phyloP scores from a whole-genome alignment of 495 filamentous ascomycete species.

The Ascodesmis nigricans region DNA sequence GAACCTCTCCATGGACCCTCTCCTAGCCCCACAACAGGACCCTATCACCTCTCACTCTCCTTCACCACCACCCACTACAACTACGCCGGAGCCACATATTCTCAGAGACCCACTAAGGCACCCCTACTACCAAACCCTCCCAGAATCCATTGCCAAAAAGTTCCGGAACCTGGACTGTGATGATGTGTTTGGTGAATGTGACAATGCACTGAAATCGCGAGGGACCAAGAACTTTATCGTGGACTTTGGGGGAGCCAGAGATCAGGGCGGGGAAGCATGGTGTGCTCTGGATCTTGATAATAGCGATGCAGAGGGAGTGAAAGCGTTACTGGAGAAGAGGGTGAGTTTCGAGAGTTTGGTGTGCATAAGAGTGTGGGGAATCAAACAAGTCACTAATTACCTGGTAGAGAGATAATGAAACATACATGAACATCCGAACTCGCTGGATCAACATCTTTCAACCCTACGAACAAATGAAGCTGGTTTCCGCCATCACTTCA shows the following conservation, averaged over 20 bases:
- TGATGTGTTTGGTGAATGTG: constrained; percentile 22
- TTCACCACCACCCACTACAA: neutral
- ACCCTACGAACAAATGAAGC: constrained; percentile 35
- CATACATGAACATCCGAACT: no score
- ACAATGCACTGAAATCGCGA: constrained; percentile 22
- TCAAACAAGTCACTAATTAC: no score
- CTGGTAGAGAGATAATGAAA: constrained; percentile 10
- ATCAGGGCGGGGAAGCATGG: constrained; percentile 31
- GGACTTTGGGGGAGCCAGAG: constrained; percentile 32
- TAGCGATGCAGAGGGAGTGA: constrained; percentile 5
- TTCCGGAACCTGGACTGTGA: constrained; percentile 32
- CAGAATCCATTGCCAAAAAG: constrained; percentile 4
- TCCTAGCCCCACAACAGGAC: constrained; percentile 3
- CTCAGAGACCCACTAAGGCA: constrained; percentile 2
- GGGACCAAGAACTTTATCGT: constrained; percentile 36
- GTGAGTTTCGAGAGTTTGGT: constrained; percentile 1
- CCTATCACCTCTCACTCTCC: neutral
- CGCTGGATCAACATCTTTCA: constrained; percentile 36
- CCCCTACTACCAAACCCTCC: constrained; percentile 10
- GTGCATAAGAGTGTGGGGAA: no score
- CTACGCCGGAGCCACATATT: neutral
- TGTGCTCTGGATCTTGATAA: constrained; percentile 32
- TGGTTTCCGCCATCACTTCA: constrained; percentile 29
- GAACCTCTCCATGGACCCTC: no score
- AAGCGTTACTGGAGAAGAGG: constrained; percentile 6